These are phyloP conservation scores for Fusarium veterinarium DNA, from an alignment of 2,329 filamentous ascomycete genomes.

Conservation along the genomic window DNA sequence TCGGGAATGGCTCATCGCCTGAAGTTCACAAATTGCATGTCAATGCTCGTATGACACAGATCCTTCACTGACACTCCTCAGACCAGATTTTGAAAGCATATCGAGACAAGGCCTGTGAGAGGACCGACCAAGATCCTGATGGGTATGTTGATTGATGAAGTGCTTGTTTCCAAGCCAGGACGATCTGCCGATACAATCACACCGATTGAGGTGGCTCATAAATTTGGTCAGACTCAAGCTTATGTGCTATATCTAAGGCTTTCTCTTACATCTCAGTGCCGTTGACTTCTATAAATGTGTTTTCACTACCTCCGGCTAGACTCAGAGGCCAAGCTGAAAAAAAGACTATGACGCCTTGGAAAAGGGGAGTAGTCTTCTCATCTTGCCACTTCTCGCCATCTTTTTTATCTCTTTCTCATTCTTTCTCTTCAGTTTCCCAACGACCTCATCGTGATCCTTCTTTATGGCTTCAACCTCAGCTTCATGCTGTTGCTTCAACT, in stretches of 20 bases:
- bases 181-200: too few species aligned
- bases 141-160: too few species aligned
- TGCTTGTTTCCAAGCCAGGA: too few species aligned
- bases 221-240: too few species aligned
- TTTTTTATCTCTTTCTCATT: not conserved
- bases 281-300: not conserved
- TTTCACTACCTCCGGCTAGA: not conserved
- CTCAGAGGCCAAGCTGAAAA: not conserved
- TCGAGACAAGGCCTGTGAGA: too few species aligned
- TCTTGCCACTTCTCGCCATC: not conserved
- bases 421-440: not conserved
- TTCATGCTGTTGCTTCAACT: not conserved
- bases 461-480: not conserved
- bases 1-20: too few species aligned
- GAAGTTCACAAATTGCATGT: too few species aligned
- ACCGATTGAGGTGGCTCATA: too few species aligned
- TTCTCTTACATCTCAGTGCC: fast-evolving
- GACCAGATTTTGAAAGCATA: too few species aligned
- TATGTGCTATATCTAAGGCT: not conserved
- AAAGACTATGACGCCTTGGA: not conserved
- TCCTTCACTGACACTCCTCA: too few species aligned
- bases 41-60: too few species aligned
- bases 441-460: not conserved
- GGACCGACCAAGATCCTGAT: too few species aligned
- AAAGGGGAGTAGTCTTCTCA: not conserved